A percentile compares a stretch with the other conserved stretches of the same genome.
These are phyloP conservation scores for Kappamyces sp. DNA, from an alignment of 192 early-diverging fungal genomes.

Conservation along the genomic window DNA sequence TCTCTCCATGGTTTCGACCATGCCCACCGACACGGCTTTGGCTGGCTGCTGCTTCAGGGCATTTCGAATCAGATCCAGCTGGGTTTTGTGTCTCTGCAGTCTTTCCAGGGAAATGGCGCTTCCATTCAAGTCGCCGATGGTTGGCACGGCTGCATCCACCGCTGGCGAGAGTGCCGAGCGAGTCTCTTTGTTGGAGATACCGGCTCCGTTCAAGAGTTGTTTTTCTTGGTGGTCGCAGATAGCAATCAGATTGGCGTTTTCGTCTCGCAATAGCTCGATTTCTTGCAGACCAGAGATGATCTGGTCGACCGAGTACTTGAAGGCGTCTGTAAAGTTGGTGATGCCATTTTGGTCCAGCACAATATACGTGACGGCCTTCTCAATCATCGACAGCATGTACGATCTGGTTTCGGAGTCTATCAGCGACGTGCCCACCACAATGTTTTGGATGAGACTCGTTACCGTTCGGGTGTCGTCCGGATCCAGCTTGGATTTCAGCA, in stretches of 20 bases:
- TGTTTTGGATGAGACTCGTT: constrained; percentile 27
- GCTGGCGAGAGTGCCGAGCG: too few species aligned
- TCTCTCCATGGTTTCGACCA: background rate
- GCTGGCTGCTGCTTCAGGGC: background rate
- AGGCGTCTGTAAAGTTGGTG: constrained; percentile 10
- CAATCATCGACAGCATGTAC: constrained; percentile 5
- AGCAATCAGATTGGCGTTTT: background rate
- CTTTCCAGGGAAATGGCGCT: background rate
- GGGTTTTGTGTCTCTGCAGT: background rate
- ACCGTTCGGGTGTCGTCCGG: constrained; percentile 21
- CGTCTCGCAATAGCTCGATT: constrained; percentile 5
- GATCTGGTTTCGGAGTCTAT: constrained; percentile 27
- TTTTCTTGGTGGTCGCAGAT: constrained; percentile 3
- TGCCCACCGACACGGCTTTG: background rate
- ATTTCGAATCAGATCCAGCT: background rate
- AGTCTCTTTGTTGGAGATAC: too few species aligned
- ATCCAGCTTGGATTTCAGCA: constrained; percentile 20
- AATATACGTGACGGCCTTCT: constrained; percentile 19
- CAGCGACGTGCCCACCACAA: constrained; percentile 31
- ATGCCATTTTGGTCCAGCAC: constrained; percentile 9
- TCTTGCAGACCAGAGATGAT: constrained; percentile 5
- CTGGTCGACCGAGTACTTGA: constrained; percentile 4
- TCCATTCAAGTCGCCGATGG: background rate
- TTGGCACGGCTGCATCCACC: too few species aligned
- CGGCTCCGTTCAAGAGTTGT: background rate